Base-by-base conservation (phyloP, 2,329 filamentous ascomycete genomes). In the Ceratocystis huliohia region DNA sequence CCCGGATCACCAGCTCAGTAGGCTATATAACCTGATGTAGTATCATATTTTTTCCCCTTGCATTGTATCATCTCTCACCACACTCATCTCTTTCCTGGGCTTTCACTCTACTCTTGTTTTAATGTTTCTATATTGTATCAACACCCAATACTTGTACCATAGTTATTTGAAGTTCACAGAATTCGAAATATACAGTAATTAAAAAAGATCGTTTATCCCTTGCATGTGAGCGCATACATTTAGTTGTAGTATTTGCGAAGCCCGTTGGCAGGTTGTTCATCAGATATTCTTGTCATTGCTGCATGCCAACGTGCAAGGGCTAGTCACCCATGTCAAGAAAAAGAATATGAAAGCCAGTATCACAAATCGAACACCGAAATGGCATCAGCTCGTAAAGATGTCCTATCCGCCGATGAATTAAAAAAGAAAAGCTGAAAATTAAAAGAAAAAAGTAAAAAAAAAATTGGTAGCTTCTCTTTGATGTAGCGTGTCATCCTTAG, bases 401-500 rank as follows among this genome's bases (percentile, higher is more conserved):
- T 1, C 10, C 1, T 6, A 1, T 17, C 61, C 2, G 8, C 17
- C 20, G n/a, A n/a, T 10, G 2, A 28, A 28, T 15, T 50, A 33
- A 0, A 37, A 50, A 46, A 65, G 65, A 30, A 46, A 37, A 33
- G 8, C n/a, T 37, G 53, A 61, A 44, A 1, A 2, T 25, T 25
- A 25, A 25, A 25, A n/a, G n/a, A 25, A 25, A 25, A 25, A 25
- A 25, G 22, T 1, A 1, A 25, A 28, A 68, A 68, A 68, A 68
- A 68, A 68, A 68, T 68, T 66, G 64, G 65, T 81, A 83, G 84
- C 82, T 84, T 86, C 85, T 88, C 86, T 88, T 87, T 87, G 84
- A 84, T 85, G 84, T 81, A 87, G 85, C 86, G 87, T 91, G 88
- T 92, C 89, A 93, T 92, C 89, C 89, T 93, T 93, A 92, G 89